Evolutionary conservation across 495 filamentous ascomycete species (phyloP), one percentile per base, ranked within the genome.

Genomic region (Penicillium alfredii): DNA sequence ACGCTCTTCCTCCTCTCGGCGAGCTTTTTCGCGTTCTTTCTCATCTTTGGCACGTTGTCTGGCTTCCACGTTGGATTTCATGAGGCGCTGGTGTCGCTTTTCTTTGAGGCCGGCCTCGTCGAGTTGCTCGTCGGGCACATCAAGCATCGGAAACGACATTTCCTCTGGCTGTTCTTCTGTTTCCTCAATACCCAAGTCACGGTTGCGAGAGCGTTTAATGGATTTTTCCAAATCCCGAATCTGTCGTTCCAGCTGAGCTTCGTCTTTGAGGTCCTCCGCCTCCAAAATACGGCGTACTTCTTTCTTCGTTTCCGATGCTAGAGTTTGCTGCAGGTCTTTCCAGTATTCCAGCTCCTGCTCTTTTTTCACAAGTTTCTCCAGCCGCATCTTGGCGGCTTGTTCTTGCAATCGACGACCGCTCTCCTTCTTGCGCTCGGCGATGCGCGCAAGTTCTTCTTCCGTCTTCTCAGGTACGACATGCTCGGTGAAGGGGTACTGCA

Each of bases 301-400:
- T 51, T 97, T 95, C 62, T 98, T 98, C 11, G 78, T 85, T 33
- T 73, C 72, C 13, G 78, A 71, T 20, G 76, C 72, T 6, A 93
- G 60, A 11, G 72, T 75, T 10, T 63, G 56, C 38, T 88, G 84
- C 4, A 98, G 66, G 35, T 87, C 76, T 52, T 85, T 86, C 69
- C 87, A 95, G 56, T 93, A 96, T 39, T 94, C 90, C 9, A 97
- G 63, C 50, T 97, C 90, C 55, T 94, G 78, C 61, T 98, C 92
- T 60, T 96, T 97, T 49, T 84, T 84, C 52, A 96, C 85, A 14
- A 98, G 68, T 59, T 93, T 88, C 28, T 98, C 93, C 4, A 98
- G 63, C 11, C 92, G 77, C 84, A 94, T 94, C 56, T 93, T 96
- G 3, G 92, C 90, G 0, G 92, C 93, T 55, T 98, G 92, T 49